These are phyloP conservation scores for Paramecium octaurelia DNA, from an alignment of 73 alveolate genomes.

Conservation along the genomic window DNA sequence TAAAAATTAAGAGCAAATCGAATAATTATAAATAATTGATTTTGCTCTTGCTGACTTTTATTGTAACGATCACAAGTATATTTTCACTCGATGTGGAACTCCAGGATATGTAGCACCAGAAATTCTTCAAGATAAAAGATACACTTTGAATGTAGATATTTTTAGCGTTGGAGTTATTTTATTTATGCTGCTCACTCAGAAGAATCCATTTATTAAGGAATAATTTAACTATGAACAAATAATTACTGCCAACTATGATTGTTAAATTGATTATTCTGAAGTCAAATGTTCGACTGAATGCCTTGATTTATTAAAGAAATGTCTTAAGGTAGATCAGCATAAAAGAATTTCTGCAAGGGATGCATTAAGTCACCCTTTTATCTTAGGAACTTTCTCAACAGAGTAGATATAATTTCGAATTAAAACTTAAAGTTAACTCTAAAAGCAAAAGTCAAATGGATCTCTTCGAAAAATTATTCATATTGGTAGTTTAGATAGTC, in stretches of 20 bases:
- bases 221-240: not conserved
- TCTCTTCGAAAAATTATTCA: not conserved
- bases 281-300: slow-evolving; percentile 4
- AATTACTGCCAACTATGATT: not conserved
- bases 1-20: not conserved
- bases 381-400: not conserved
- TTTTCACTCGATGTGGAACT: slow-evolving; percentile 57
- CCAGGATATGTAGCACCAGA: slow-evolving; percentile 67
- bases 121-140: slow-evolving; percentile 65
- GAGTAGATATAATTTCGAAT: not conserved
- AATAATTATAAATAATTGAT: not conserved
- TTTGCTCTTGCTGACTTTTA: not conserved
- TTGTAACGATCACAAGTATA: not conserved
- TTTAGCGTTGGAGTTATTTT: slow-evolving; percentile 3
- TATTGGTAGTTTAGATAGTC: not conserved
- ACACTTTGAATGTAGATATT: not conserved
- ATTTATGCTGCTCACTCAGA: not conserved
- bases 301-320: slow-evolving; percentile 6
- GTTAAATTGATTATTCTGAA: not conserved
- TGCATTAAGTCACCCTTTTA: not conserved
- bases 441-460: not conserved
- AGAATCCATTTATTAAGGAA: slow-evolving; percentile 53
- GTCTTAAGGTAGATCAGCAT: not conserved
- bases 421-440: not conserved
- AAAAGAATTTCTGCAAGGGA: slow-evolving; percentile 19